Conservation (phyloP, 768 basidiomycete species). For the Trametes cinnabarina region DNA sequence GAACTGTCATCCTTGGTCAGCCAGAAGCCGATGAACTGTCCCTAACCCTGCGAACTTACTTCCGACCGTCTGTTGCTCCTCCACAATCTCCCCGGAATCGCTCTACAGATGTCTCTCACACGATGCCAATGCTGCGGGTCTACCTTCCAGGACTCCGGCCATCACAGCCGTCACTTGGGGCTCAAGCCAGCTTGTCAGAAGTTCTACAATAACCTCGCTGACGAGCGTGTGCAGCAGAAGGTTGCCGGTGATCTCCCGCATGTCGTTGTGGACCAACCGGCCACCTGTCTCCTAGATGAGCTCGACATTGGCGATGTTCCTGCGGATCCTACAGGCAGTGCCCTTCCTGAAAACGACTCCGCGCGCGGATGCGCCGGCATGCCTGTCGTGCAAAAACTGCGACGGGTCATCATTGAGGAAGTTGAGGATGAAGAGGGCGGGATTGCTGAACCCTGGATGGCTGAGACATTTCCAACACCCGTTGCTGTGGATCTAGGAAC, state of each 20-base stretch:
- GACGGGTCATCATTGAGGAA: constrained; percentile 15
- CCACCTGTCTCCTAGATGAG: too few species aligned
- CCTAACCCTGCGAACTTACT: not conserved
- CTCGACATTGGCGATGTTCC: too few species aligned
- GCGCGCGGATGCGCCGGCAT: too few species aligned
- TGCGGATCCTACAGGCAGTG: too few species aligned
- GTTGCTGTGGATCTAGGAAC: not conserved
- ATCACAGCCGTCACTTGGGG: not conserved
- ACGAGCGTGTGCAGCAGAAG: too few species aligned
- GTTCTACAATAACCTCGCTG: too few species aligned
- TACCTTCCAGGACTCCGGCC: not conserved
- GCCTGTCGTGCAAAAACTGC: not conserved
- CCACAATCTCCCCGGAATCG: too few species aligned
- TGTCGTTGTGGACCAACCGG: too few species aligned
- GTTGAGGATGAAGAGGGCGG: constrained; percentile 11
- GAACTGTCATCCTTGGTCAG: too few species aligned
- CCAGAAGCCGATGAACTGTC: too few species aligned
- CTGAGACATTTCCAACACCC: constrained; percentile 7
- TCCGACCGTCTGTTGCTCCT: too few species aligned
- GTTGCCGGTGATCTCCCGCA: too few species aligned
- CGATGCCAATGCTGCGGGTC: not conserved
- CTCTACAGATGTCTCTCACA: not conserved
- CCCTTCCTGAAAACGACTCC: not conserved
- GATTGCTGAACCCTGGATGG: not conserved
- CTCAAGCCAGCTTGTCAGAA: not conserved